phyloP scores from a whole-genome alignment of 2,329 filamentous ascomycete genomes.

The Alternaria postmessia region DNA sequence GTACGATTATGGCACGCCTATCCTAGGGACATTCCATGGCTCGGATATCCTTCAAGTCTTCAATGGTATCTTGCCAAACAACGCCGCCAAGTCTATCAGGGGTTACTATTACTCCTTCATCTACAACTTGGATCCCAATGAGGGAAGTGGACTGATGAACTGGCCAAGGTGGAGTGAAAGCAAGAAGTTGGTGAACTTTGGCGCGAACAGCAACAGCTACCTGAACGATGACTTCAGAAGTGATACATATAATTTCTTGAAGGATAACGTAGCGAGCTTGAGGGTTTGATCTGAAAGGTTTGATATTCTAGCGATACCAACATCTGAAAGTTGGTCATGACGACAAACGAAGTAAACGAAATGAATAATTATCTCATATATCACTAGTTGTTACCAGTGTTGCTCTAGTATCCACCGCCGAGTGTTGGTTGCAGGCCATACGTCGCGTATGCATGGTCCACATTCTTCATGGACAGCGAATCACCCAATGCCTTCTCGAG shows the following conservation, averaged over 20 bases:
- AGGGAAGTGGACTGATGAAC: conserved; percentile 53
- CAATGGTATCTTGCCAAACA: conserved; percentile 69
- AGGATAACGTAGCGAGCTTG: conserved; percentile 31
- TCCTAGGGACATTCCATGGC: conserved; percentile 79
- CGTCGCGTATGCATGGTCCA: too few relatives aligned
- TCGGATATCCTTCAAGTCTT: conserved; percentile 75
- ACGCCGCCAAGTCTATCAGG: conserved; percentile 67
- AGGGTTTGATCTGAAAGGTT: conserved; percentile 14
- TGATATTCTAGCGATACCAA: background rate
- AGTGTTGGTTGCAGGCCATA: too few relatives aligned
- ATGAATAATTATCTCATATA: background rate
- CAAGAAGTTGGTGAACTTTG: conserved; percentile 62
- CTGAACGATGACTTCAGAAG: conserved; percentile 60
- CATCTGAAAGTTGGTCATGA: background rate
- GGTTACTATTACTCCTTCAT: conserved; percentile 78
- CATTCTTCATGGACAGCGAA: too few relatives aligned
- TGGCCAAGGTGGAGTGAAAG: conserved; percentile 65
- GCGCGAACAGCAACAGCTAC: conserved; percentile 47
- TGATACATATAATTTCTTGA: conserved; percentile 55
- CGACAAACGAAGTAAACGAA: background rate
- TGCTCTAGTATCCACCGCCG: background rate
- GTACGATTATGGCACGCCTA: conserved; percentile 74
- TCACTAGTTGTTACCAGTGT: background rate
- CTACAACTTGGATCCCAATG: conserved; percentile 74
- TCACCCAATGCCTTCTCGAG: too few relatives aligned